Percentiles rank a stretch among this genome's conserved stretches.
Evolutionary conservation across 192 early-diverging fungal genomes (phyloP).

Genomic region (Funneliformis geosporum): DNA sequence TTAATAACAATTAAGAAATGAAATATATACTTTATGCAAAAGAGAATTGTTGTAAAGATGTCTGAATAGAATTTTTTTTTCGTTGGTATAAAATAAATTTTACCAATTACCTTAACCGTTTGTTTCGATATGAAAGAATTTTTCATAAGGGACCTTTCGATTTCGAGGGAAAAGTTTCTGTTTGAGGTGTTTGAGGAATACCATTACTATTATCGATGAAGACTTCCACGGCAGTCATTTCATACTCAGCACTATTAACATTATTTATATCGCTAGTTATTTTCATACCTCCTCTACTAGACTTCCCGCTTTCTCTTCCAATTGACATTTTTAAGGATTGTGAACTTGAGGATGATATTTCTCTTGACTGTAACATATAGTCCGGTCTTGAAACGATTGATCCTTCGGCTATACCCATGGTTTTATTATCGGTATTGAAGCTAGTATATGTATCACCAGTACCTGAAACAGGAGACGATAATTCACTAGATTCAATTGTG

Average conservation of each 20-base stretch:
- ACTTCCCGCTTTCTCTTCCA: too few species aligned
- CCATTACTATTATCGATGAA: constrained; percentile 26
- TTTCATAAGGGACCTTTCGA: constrained; percentile 2
- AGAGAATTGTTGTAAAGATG: neutral
- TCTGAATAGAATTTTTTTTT: neutral
- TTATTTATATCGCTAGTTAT: neutral
- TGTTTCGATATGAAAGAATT: neutral
- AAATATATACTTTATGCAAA: neutral
- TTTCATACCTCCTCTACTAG: constrained; percentile 1
- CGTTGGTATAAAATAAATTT: neutral
- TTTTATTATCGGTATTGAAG: neutral
- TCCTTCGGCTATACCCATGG: neutral
- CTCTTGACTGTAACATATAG: neutral
- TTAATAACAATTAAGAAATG: neutral
- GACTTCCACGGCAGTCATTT: neutral
- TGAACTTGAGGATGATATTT: neutral
- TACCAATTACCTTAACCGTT: neutral
- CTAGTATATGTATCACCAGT: neutral
- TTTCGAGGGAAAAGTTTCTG: neutral
- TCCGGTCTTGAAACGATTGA: neutral
- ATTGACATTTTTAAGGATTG: neutral
- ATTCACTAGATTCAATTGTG: neutral
- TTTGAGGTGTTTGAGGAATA: constrained; percentile 10
- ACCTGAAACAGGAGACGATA: neutral
- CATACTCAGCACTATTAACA: neutral